Evolutionary conservation across 495 filamentous ascomycete species (phyloP), one percentile per base, ranked within the genome.

Genomic region (Saxispiralis lemnorum): DNA sequence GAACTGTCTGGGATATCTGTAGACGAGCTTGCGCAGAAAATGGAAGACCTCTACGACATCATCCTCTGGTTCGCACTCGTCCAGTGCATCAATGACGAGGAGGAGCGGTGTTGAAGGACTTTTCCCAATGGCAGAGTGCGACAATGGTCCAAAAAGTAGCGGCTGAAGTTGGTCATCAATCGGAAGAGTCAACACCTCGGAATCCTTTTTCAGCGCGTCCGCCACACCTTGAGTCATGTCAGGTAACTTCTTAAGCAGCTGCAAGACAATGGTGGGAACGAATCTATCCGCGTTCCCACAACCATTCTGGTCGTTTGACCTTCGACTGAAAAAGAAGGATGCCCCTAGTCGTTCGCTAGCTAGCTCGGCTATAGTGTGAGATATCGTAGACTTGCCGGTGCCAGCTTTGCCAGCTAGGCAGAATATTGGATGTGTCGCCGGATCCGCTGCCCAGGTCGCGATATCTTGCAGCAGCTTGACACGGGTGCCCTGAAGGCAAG

Each of bases 351-450:
- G 24, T 31, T 28, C 38, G 7, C 35, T 4, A 34, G 40, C 9
- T 7, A 37, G 39, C 6, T 31, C 15, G 15, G 48, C 52, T 15
- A 58, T 30, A 6, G 56, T 58, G 5, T 49, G 47, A 9, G 56
- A 33, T 19, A 59, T 51, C 11, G 56, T 59, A 20, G 56, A 59
- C 43, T 58, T 59, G 20, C 56, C 56, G 12, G 51, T 58, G 18
- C 55, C 54, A 24, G 51, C 55, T 35, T 46, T 35, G 17, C 52
- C 59, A 31, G 43, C 45, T n/a, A 64, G 54, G 59, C 60, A 64
- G 48, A 60, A 64, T 44, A 63, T 56, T 32, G 33, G 24, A 31
- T 38, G 41, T 14, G 32, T 34, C 11, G 44, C 28, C 35, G 18
- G 2, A 12, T 43, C 43, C 6, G 51, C 34, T 0, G 44, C 56